phyloP scores from a whole-genome alignment of 768 basidiomycete genomes.

The Lentinula detonsa region DNA sequence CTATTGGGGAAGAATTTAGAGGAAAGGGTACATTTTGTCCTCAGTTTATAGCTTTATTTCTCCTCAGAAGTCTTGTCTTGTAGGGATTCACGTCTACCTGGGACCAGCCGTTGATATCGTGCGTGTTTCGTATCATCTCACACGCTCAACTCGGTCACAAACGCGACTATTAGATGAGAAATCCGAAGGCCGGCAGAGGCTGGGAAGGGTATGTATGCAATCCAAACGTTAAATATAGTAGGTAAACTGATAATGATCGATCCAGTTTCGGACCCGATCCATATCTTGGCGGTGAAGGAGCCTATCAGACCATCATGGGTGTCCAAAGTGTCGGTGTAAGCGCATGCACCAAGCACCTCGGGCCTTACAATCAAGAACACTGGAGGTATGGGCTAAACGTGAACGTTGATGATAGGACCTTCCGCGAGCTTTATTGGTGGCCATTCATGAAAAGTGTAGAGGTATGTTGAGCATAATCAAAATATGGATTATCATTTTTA shows the following conservation, averaged over 20 bases:
- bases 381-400: conserved; percentile 37
- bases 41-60: neutral
- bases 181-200: conserved; percentile 42
- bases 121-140: conserved; percentile 11
- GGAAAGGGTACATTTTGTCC: conserved; percentile 41
- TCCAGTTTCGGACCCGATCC: conserved; percentile 53
- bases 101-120: conserved; percentile 55
- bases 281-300: conserved; percentile 55
- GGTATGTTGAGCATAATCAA: conserved; percentile 17
- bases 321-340: conserved; percentile 57
- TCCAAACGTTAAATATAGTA: neutral
- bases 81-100: conserved; percentile 31
- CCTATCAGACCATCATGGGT: conserved; percentile 53
- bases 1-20: conserved; percentile 63
- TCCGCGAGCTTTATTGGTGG: conserved; percentile 47
- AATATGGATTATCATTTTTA: neutral
- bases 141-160: neutral
- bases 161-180: conserved; percentile 33
- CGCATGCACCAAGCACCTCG: conserved; percentile 50
- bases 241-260: neutral
- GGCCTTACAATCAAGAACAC: conserved; percentile 47
- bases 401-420: conserved; percentile 53
- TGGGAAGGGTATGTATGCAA: conserved; percentile 35
- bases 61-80: neutral
- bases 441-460: conserved; percentile 46